Conservation (phyloP, 805 yeast genomes). For the Kuraishia cidri region DNA sequence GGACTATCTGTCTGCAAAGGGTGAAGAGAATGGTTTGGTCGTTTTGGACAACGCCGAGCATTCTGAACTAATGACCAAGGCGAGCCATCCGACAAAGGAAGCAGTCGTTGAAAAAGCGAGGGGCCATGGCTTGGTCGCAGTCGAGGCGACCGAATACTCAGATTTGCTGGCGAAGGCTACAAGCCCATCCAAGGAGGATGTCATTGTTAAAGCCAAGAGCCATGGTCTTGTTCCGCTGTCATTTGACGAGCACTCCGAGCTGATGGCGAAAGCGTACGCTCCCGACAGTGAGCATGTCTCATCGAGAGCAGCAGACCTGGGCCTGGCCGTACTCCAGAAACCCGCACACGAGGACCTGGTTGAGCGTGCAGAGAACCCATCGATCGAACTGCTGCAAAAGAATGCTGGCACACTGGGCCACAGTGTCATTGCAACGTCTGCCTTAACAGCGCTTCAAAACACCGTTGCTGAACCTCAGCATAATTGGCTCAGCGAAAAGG, state of each 20-base stretch:
- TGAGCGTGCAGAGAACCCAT: slow-evolving; percentile 6
- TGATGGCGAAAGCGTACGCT: slow-evolving; percentile 5
- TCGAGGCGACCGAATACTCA: slow-evolving; percentile 11
- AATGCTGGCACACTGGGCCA: no score
- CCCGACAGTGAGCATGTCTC: slow-evolving; percentile 12
- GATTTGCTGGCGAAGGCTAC: slow-evolving; percentile 6
- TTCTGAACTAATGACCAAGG: slow-evolving; percentile 6
- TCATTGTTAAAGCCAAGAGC: not conserved
- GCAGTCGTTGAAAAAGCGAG: not conserved
- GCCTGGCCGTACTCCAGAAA: slow-evolving; percentile 9
- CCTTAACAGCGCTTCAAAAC: no score
- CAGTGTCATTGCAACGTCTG: no score
- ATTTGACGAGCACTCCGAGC: slow-evolving; percentile 11
- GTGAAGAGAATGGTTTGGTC: slow-evolving; percentile 1
- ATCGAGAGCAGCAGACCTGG: slow-evolving; percentile 9
- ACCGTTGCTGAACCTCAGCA: no score
- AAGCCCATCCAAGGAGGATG: slow-evolving; percentile 3
- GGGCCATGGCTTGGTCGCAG: slow-evolving; percentile 11
- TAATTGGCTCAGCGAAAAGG: no score
- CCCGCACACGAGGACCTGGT: slow-evolving; percentile 7
- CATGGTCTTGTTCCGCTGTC: slow-evolving; percentile 4
- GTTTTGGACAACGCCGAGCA: slow-evolving; percentile 2
- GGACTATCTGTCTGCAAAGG: not conserved
- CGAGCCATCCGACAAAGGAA: not conserved
- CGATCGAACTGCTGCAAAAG: slow-evolving; percentile 6